phyloP scores from a whole-genome alignment of 371 early-diverging fungal species.

The Encephalitozoon intestinalis region DNA sequence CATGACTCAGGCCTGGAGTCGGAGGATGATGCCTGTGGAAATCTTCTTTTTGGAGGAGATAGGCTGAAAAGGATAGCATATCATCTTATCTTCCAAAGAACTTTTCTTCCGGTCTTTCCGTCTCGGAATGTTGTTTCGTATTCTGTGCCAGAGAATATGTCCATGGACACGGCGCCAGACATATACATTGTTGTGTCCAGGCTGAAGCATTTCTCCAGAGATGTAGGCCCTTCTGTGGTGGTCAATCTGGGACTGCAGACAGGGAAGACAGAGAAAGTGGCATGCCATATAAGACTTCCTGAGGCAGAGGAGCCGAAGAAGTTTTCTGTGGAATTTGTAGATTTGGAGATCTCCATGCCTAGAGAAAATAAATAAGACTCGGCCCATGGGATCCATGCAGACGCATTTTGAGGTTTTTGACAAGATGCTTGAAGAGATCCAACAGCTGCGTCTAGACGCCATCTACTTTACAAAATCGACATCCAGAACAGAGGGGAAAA shows the following conservation, averaged over 20 bases:
- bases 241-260: slow-evolving; percentile 37
- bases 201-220: slow-evolving; percentile 29
- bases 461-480: slow-evolving; percentile 24
- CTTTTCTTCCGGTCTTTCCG: slow-evolving; percentile 46
- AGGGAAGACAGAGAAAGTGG: not conserved
- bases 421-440: slow-evolving; percentile 36
- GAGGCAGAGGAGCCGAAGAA: not conserved
- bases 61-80: slow-evolving; percentile 18
- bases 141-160: not conserved
- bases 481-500: not conserved
- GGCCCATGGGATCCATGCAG: not conserved
- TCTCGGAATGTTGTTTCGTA: slow-evolving; percentile 16
- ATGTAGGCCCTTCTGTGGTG: slow-evolving; percentile 26
- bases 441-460: slow-evolving; percentile 45
- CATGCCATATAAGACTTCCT: not conserved
- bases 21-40: not conserved
- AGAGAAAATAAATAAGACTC: not conserved
- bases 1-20: not conserved
- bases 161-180: slow-evolving; percentile 41
- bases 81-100: slow-evolving; percentile 48
- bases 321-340: not conserved
- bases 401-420: slow-evolving; percentile 41
- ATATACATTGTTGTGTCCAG: slow-evolving; percentile 38
- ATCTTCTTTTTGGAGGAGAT: slow-evolving; percentile 32
- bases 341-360: too few species aligned